phyloP scores from a whole-genome alignment of 2,329 filamentous ascomycete species.

The Aspergillus felis region DNA sequence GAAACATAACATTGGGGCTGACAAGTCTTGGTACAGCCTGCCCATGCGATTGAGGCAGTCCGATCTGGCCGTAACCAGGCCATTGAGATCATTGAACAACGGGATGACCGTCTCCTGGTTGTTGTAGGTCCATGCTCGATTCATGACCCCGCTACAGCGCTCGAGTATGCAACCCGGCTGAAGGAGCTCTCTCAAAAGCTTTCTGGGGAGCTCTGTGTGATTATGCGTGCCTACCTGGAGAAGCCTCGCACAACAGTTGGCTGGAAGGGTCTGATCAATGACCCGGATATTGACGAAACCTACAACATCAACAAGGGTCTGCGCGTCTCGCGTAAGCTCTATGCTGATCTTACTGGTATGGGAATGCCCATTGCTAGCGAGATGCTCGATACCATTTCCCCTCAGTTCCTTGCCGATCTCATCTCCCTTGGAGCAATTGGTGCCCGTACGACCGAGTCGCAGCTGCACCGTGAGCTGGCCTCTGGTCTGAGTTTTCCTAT shows the following conservation, averaged over 20 bases:
- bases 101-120: constrained; percentile 83
- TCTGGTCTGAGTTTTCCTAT: constrained; percentile 95
- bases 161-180: constrained; percentile 82
- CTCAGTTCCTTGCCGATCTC: constrained; percentile 93
- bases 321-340: constrained; percentile 85
- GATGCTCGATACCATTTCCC: constrained; percentile 98
- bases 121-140: constrained; percentile 96
- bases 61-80: constrained; percentile 50
- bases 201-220: constrained; percentile 76
- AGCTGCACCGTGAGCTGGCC: constrained; percentile 92
- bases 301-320: constrained; percentile 99
- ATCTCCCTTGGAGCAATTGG: constrained; percentile 95
- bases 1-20: constrained; percentile 36
- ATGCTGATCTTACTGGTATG: constrained; percentile 77
- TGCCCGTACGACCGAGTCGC: constrained; percentile 91
- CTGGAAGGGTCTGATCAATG: constrained; percentile 99
- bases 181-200: constrained; percentile 75
- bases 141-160: constrained; percentile 82
- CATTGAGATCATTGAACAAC: constrained; percentile 68
- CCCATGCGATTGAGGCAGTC: constrained; percentile 39
- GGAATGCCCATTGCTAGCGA: constrained; percentile 96
- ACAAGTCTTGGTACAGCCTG: constrained; percentile 27
- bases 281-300: constrained; percentile 93
- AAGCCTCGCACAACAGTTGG: constrained; percentile 97
- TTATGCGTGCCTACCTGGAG: constrained; percentile 99